phyloP scores from a whole-genome alignment of 169 alveolate genomes.

The Pseudocohnilembus persalinus region DNA sequence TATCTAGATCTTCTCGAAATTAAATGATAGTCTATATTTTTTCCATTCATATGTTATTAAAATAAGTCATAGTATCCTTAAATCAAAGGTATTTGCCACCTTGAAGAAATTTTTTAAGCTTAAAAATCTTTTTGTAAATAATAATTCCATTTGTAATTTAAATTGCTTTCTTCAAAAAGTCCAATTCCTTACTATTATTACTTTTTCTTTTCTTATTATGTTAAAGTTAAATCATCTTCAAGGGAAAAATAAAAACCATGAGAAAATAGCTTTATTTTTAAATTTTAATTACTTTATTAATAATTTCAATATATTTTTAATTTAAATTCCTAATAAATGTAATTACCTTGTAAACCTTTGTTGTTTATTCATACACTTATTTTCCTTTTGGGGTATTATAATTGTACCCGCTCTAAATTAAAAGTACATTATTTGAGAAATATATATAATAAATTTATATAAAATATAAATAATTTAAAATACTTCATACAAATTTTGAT shows the following conservation, averaged over 20 bases:
- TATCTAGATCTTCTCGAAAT: constrained; percentile 89
- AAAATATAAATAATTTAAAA: constrained; percentile 16
- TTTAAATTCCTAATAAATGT: neutral
- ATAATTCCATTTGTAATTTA: constrained; percentile 68
- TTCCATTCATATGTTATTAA: constrained; percentile 17
- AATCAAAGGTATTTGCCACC: constrained; percentile 76
- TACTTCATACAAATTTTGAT: neutral
- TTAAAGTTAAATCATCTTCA: constrained; percentile 76
- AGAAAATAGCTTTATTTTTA: constrained; percentile 41
- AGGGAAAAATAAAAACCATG: constrained; percentile 81
- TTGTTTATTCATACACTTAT: neutral
- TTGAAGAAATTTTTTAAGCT: constrained; percentile 59
- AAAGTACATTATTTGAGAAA: neutral
- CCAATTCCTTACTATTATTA: constrained; percentile 25
- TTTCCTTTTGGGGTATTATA: constrained; percentile 1
- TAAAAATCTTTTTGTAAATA: constrained; percentile 62
- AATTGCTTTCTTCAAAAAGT: too few relatives aligned
- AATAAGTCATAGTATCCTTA: constrained; percentile 54
- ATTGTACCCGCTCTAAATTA: constrained; percentile 1
- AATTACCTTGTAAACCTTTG: neutral
- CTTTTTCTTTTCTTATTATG: constrained; percentile 59
- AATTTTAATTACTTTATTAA: neutral
- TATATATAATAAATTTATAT: neutral
- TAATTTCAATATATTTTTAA: constrained; percentile 26
- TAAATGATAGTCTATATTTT: constrained; percentile 48